A percentile compares a stretch with the other conserved stretches of the same genome.
Conservation (phyloP, 495 filamentous ascomycete genomes). For the Articulospora tetracladia region DNA sequence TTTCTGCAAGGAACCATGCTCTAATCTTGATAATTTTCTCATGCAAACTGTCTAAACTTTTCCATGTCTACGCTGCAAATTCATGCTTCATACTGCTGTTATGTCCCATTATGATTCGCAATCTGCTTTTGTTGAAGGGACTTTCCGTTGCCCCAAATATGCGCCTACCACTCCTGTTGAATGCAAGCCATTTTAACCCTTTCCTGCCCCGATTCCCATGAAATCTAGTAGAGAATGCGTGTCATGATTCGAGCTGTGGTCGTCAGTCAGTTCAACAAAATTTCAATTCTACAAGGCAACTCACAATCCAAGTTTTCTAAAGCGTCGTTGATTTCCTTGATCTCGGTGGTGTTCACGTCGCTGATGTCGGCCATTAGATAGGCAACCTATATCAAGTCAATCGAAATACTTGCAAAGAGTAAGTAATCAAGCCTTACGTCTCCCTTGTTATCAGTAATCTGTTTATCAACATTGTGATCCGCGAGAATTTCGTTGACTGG, state of each 20-base stretch:
- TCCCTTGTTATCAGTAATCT: constrained; percentile 92
- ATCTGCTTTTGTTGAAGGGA: constrained; percentile 22
- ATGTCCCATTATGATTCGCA: neutral
- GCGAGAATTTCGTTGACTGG: constrained; percentile 88
- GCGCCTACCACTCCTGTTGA: constrained; percentile 21
- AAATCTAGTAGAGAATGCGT: constrained; percentile 75
- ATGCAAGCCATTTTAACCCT: constrained; percentile 12
- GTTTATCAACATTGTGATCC: constrained; percentile 97
- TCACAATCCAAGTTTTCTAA: constrained; percentile 79
- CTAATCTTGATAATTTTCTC: neutral
- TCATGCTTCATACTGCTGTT: neutral
- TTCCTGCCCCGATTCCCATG: neutral
- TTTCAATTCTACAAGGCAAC: constrained; percentile 26
- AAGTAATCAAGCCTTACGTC: constrained; percentile 53
- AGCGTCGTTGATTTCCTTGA: constrained; percentile 78
- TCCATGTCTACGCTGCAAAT: neutral
- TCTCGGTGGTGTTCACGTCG: constrained; percentile 70
- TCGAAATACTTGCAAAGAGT: neutral
- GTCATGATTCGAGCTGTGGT: constrained; percentile 75
- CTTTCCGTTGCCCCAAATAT: neutral
- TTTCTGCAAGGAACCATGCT: neutral
- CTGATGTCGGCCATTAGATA: constrained; percentile 99
- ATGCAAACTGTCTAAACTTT: neutral
- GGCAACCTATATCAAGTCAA: constrained; percentile 53
- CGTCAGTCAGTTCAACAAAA: constrained; percentile 9